A percentile compares a stretch with the other conserved stretches of the same genome.
Evolutionary conservation across 441 rosid species (phyloP).

Genomic region (Populus hybrid): DNA sequence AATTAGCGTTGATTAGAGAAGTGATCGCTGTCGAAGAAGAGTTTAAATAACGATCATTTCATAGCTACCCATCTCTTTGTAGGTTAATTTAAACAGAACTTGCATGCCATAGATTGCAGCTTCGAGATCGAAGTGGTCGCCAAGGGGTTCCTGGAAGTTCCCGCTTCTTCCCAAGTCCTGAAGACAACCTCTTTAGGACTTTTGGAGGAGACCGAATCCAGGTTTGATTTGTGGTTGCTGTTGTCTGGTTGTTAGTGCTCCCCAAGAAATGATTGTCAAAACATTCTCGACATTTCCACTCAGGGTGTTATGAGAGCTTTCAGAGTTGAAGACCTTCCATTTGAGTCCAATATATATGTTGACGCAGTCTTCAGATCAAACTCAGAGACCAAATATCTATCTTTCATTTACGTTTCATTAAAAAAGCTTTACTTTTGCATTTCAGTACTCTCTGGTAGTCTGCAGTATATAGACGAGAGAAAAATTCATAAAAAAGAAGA

Average conservation of each 20-base stretch:
- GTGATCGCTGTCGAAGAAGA: too few species aligned
- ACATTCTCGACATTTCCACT: conserved; percentile 26
- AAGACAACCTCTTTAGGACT: conserved; percentile 92
- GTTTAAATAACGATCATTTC: too few species aligned
- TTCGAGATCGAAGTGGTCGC: conserved; percentile 93
- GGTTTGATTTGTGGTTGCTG: conserved; percentile 39
- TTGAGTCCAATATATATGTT: conserved; percentile 83
- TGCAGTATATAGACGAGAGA: too few species aligned
- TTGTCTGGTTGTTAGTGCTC: conserved; percentile 16
- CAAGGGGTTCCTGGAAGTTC: conserved; percentile 99
- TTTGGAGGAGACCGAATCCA: conserved; percentile 96
- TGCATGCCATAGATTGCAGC: conserved; percentile 37
- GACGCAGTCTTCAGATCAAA: conserved; percentile 92
- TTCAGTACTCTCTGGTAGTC: too few species aligned
- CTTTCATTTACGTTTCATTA: too few species aligned
- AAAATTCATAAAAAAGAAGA: too few species aligned
- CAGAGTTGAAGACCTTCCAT: conserved; percentile 93
- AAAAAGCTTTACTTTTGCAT: too few species aligned
- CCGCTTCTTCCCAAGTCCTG: conserved; percentile 92
- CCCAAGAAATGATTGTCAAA: conserved; percentile 5
- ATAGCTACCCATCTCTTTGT: too few species aligned
- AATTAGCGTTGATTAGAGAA: too few species aligned
- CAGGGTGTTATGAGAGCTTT: conserved; percentile 98
- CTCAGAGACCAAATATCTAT: conserved; percentile 46
- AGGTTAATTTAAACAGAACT: neutral